Percentiles rank a stretch among this genome's conserved stretches.
These are phyloP conservation scores for Apiospora phragmitis DNA, from an alignment of 2,329 filamentous ascomycete species.

Conservation along the genomic window DNA sequence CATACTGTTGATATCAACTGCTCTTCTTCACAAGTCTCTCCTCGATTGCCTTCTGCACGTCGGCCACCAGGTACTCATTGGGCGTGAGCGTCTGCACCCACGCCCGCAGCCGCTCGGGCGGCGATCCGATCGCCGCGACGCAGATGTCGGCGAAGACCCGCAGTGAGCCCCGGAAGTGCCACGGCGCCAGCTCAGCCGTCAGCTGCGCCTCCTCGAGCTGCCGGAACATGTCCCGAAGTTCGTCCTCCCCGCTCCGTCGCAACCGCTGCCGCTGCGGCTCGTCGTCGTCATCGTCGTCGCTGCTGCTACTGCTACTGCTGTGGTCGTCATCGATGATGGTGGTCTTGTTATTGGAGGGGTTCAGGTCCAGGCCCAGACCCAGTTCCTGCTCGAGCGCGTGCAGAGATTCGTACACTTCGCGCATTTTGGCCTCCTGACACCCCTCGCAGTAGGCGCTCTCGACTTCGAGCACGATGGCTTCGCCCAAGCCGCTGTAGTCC, in stretches of 20 bases:
- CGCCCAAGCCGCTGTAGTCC: background rate
- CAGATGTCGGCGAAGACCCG: background rate
- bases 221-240: background rate
- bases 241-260: background rate
- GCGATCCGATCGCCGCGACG: background rate
- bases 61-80: background rate
- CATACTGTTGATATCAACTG: background rate
- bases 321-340: no score
- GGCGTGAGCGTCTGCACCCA: background rate
- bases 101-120: background rate
- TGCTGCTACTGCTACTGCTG: background rate
- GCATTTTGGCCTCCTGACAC: background rate
- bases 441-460: background rate
- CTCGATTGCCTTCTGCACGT: background rate
- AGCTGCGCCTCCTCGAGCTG: constrained; percentile 1
- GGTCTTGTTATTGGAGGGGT: background rate
- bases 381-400: background rate
- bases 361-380: background rate
- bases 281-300: no score
- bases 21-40: background rate
- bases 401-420: background rate
- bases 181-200: background rate
- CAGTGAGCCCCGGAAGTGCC: background rate
- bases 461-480: background rate
- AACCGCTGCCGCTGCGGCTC: background rate